Evolutionary conservation across 352 stramenopile species (phyloP), one percentile per base, ranked within the genome.

Genomic region (Pythium grandisporangium): DNA sequence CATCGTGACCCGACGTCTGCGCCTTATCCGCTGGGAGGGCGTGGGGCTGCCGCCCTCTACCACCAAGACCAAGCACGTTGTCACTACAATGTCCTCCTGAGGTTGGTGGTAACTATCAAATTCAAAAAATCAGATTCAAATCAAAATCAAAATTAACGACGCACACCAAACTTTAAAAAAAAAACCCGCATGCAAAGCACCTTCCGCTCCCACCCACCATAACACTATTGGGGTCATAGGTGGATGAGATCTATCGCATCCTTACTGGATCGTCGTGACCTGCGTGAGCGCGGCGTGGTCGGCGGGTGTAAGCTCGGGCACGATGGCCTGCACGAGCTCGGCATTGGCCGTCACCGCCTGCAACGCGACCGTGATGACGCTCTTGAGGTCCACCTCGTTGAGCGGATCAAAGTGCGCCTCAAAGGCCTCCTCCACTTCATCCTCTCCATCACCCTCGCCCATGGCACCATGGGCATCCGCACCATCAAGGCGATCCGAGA

Each of bases 401-500:
- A 90, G 53, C 14, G 77, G 71, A 37, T 90, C 77, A 42, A 90
- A 87, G 33, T 85, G 71, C 1, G 77, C 73, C 41, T 90, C 77
- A 45, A 90, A 83, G 36, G 84, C 76, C 48, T 90, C 70, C 35
- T 90, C 73, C 1, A 67, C 53, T 22, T 81, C 69, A 38, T 75
- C 71, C 24, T 55, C 64, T 35, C 68, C 61, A 11, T 68, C 63
- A 3, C 66, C 56, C 5, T 56, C 59, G 29, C 17, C 53, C n/a
- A n/a, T n/a, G n/a, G n/a, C n/a, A n/a, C n/a, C n/a, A n/a, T n/a
- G n/a, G n/a, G 47, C 57, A 5, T 44, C 53, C 2, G 21, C 58
- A 40, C 30, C 57, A 42, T 82, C 62, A 40, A 90, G 55, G 35
- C 67, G 64, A 30, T 90, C 67, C 5, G 77, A 90, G 3, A 90